Conservation (phyloP, 257 asterid species). For the Jacaranda mimosifolia region DNA sequence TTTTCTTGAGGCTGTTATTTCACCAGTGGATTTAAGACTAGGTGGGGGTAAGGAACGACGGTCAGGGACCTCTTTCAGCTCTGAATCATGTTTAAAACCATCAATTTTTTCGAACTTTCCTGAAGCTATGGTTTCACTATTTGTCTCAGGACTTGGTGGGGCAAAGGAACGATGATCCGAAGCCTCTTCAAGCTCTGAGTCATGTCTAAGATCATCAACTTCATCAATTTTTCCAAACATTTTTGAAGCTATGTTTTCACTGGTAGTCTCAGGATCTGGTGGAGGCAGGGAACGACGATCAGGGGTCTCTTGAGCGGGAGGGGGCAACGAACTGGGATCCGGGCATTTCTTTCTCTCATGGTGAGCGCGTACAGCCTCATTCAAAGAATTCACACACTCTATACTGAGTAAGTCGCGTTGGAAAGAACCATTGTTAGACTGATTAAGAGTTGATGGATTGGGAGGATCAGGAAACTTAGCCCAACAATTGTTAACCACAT, state of each 20-base stretch:
- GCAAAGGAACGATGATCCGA: slow-evolving; percentile 37
- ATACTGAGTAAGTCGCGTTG: slow-evolving; percentile 89
- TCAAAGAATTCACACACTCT: slow-evolving; percentile 74
- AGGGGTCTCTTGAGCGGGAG: slow-evolving; percentile 29
- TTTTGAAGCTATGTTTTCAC: slow-evolving; percentile 40
- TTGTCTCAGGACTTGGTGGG: slow-evolving; percentile 36
- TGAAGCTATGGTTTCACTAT: slow-evolving; percentile 37
- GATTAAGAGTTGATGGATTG: slow-evolving; percentile 65
- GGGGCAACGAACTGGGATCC: slow-evolving; percentile 48
- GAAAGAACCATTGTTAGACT: slow-evolving; percentile 49
- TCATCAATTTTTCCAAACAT: slow-evolving; percentile 49
- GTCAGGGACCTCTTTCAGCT: neutral
- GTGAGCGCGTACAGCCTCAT: slow-evolving; percentile 73
- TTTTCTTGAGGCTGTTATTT: slow-evolving; percentile 32
- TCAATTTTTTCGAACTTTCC: slow-evolving; percentile 47
- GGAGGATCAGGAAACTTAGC: slow-evolving; percentile 88
- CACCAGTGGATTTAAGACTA: slow-evolving; percentile 1
- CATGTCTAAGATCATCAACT: slow-evolving; percentile 31
- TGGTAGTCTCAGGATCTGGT: slow-evolving; percentile 31
- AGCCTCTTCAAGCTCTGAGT: slow-evolving; percentile 12
- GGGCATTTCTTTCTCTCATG: slow-evolving; percentile 68
- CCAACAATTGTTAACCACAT: slow-evolving; percentile 82
- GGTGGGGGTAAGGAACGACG: slow-evolving; percentile 26
- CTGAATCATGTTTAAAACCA: slow-evolving; percentile 25
- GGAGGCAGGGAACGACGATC: slow-evolving; percentile 39